Conservation (phyloP, 257 asterid species). For the Thymus mandschuricus region DNA sequence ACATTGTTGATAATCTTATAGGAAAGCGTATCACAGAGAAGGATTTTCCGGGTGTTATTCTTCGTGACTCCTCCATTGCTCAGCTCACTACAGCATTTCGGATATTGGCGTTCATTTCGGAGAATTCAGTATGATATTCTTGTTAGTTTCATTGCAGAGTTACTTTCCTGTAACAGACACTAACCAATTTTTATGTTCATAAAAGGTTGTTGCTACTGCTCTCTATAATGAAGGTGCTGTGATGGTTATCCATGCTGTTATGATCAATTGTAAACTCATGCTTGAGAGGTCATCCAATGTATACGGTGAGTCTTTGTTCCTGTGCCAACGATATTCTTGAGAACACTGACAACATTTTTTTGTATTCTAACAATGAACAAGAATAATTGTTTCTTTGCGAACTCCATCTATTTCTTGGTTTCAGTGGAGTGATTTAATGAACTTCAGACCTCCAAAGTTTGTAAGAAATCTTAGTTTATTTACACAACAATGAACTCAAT, state of each 20-base stretch:
- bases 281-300: constrained; percentile 92
- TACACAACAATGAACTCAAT: not conserved
- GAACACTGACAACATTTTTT: constrained; percentile 1
- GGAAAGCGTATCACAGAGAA: constrained; percentile 94
- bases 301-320: constrained; percentile 68
- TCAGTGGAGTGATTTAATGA: not conserved
- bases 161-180: constrained; percentile 22
- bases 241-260: constrained; percentile 92
- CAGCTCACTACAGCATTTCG: constrained; percentile 94
- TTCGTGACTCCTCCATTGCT: constrained; percentile 84
- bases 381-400: not conserved
- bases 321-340: not conserved
- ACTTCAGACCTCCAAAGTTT: too few relatives aligned
- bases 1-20: constrained; percentile 76
- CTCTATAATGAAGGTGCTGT: constrained; percentile 96
- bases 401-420: not conserved
- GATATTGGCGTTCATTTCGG: constrained; percentile 89
- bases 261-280: constrained; percentile 88
- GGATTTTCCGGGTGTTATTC: constrained; percentile 86
- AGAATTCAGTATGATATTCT: constrained; percentile 59
- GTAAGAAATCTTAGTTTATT: not conserved
- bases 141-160: constrained; percentile 24
- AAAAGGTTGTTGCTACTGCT: constrained; percentile 79
- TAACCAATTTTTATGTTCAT: constrained; percentile 41
- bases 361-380: not conserved